Evolutionary conservation across 2,329 filamentous ascomycete species (phyloP).

Genomic region (Ceratocystis cubensis): DNA sequence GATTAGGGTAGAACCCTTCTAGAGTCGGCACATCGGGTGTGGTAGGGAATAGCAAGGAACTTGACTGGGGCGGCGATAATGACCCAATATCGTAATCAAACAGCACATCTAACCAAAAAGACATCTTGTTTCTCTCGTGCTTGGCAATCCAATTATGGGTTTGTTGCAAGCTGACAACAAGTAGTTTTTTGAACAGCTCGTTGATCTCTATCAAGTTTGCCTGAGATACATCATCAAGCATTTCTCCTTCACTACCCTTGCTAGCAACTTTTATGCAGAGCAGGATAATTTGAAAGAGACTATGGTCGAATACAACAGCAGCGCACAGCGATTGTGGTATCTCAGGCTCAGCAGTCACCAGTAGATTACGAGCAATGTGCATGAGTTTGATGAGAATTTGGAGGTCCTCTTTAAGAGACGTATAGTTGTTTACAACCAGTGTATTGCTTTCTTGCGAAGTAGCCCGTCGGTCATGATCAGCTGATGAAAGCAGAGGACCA

Average conservation of each 20-base stretch:
- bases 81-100: conserved; percentile 43
- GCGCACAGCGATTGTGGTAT: conserved; percentile 54
- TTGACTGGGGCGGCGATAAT: conserved; percentile 29
- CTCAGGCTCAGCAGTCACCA: conserved; percentile 52
- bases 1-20: conserved; percentile 35
- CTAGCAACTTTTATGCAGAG: conserved; percentile 55
- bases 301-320: conserved; percentile 51
- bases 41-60: conserved; percentile 5
- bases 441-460: conserved; percentile 51
- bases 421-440: conserved; percentile 51
- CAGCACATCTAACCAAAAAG: conserved; percentile 54
- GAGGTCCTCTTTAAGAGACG: conserved; percentile 47
- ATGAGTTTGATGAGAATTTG: conserved; percentile 53
- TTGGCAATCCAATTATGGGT: conserved; percentile 58
- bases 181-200: conserved; percentile 53
- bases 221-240: conserved; percentile 45
- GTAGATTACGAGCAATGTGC: conserved; percentile 52
- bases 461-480: conserved; percentile 43
- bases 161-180: conserved; percentile 54
- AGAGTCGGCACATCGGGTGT: neutral
- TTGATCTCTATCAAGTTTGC: conserved; percentile 49
- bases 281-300: conserved; percentile 53
- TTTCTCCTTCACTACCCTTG: conserved; percentile 54
- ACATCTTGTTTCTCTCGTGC: conserved; percentile 57
- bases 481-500: conserved; percentile 40